These are phyloP conservation scores for Sophora flavescens DNA, from an alignment of 306 rosid genomes.

Conservation along the genomic window DNA sequence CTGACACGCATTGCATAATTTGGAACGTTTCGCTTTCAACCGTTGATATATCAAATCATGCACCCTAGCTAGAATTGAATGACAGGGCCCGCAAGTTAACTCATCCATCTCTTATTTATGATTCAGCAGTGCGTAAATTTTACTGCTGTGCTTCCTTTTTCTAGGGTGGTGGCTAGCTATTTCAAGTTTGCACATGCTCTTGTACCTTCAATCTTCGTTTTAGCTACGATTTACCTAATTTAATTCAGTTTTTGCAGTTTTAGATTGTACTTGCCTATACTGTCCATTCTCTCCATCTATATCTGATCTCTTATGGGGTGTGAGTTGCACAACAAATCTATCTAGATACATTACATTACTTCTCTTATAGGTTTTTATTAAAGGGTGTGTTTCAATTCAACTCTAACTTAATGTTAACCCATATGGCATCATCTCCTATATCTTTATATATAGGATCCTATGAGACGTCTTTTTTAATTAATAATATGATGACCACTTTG, in stretches of 20 bases:
- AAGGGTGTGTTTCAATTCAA: constrained; percentile 25
- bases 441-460: constrained; percentile 16
- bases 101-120: constrained; percentile 32
- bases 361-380: constrained; percentile 32
- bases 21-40: constrained; percentile 42
- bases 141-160: background rate
- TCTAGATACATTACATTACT: too few relatives aligned
- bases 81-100: constrained; percentile 13
- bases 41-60: constrained; percentile 39
- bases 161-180: constrained; percentile 12
- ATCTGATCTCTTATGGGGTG: background rate
- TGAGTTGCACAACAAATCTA: background rate
- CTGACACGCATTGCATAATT: constrained; percentile 42
- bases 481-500: constrained; percentile 9
- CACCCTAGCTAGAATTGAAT: background rate
- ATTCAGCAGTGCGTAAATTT: constrained; percentile 8
- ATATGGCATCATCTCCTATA: constrained; percentile 45
- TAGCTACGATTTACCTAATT: constrained; percentile 43
- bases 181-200: constrained; percentile 34
- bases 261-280: constrained; percentile 13
- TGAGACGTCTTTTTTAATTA: background rate
- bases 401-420: constrained; percentile 44
- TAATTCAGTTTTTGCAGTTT: constrained; percentile 28
- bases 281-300: constrained; percentile 4
- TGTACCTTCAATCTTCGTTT: constrained; percentile 47